phyloP scores from a whole-genome alignment of 805 yeast species.

The Candida boleticola region DNA sequence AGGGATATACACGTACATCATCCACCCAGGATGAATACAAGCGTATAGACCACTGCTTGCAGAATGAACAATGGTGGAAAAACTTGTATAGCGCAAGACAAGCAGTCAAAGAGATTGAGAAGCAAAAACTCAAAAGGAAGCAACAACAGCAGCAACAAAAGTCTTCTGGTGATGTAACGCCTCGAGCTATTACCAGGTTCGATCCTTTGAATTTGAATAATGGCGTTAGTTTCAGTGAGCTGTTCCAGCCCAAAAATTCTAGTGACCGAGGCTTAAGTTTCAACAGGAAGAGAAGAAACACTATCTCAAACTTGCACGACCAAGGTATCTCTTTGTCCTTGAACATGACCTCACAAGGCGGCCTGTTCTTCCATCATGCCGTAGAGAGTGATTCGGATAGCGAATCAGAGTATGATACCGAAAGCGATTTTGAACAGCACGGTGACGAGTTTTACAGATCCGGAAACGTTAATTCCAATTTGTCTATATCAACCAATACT shows the following conservation, averaged over 20 bases:
- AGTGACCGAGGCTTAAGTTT: slow-evolving; percentile 7
- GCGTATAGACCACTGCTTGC: slow-evolving; percentile 49
- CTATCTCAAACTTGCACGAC: slow-evolving; percentile 66
- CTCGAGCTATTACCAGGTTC: slow-evolving; percentile 15
- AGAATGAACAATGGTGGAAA: slow-evolving; percentile 84
- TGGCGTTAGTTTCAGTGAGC: slow-evolving; percentile 13
- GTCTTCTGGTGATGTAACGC: slow-evolving; percentile 3
- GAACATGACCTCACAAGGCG: slow-evolving; percentile 62
- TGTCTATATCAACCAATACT: not conserved
- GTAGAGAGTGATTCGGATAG: slow-evolving; percentile 11
- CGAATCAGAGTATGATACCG: slow-evolving; percentile 3
- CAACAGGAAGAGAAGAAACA: slow-evolving; percentile 39
- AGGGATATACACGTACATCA: slow-evolving; percentile 51
- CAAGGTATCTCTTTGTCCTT: slow-evolving; percentile 68
- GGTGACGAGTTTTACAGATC: not conserved
- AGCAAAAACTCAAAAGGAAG: slow-evolving; percentile 15
- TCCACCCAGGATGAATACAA: slow-evolving; percentile 26
- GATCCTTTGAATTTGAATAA: slow-evolving; percentile 21
- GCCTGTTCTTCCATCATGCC: slow-evolving; percentile 25
- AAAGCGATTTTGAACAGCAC: slow-evolving; percentile 3
- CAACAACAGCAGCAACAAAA: slow-evolving; percentile 9
- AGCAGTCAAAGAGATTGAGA: slow-evolving; percentile 32
- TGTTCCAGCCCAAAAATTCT: slow-evolving; percentile 11
- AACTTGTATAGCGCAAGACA: slow-evolving; percentile 60
- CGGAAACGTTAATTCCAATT: not conserved